Evolutionary conservation across 1,284 basidiomycete genomes (phyloP), one percentile per base, ranked within the genome.

Genomic region (Papiliotrema fonsecae): DNA sequence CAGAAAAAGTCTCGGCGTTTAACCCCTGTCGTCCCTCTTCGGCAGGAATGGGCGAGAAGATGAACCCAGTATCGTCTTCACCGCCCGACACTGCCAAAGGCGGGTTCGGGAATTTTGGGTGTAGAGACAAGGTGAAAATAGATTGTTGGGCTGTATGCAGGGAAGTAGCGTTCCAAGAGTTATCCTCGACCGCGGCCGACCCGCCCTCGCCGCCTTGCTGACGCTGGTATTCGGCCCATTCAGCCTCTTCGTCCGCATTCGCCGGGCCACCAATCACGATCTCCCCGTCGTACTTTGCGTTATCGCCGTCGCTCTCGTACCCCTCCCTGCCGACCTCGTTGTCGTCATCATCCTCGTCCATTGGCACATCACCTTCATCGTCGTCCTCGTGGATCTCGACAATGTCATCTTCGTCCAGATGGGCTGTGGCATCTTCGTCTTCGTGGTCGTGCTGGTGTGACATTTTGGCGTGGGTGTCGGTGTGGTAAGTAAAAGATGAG

Each of bases 41-140:
- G 51, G 57, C 39, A 11, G 72, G 67, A 24, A 74, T 53, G 2
- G 71, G 71, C 32, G 57, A 69, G 56, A 91, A 99, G 61, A 99
- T 82, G 75, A 90, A 97, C 27, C 87, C 96, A 0, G 87, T 73
- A 70, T 98, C 94, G 70, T 98, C 96, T 73, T 96, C 92, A 30
- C 92, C 94, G 27, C 96, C 96, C 1, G 89, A 91, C 24, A 84
- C 85, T 4, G 88, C 91, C 28, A 97, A 77, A 2, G 87, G 83
- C 47, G 87, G 82, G 27, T 85, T 84, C 1, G 93, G 91, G 62
- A 72, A 78, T 6, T 54, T 50, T 0, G 80, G 80, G 70, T 99
- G 96, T 35, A 84, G 80, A 11, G 88, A 76, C 35, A 98, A 77
- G 39, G 84, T 76, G 69, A 97, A 99, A 42, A 97, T 87, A 10